A percentile compares a stretch with the other conserved stretches of the same genome.
These are phyloP conservation scores for Pseudopediastrum boryanum DNA, from an alignment of 139 green algal genomes.

Conservation along the genomic window DNA sequence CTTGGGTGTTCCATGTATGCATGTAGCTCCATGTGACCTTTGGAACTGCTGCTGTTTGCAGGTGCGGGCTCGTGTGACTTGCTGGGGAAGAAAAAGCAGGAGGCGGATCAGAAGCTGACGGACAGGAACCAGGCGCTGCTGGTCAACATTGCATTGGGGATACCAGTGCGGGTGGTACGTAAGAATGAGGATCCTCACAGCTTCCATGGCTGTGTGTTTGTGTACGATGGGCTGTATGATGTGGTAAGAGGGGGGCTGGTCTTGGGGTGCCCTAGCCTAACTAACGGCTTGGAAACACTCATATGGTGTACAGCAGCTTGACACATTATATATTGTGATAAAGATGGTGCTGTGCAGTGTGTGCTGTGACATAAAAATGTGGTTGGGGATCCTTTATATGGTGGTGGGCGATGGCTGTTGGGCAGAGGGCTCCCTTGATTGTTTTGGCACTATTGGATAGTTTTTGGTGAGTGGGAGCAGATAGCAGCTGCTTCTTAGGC, in stretches of 20 bases:
- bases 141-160: constrained; percentile 62
- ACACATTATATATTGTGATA: no score
- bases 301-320: no score
- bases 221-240: constrained; percentile 63
- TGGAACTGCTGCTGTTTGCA: constrained; percentile 6
- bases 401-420: no score
- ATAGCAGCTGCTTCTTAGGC: no score
- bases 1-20: background rate
- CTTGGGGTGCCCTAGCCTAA: no score
- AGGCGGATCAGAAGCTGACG: constrained; percentile 50
- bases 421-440: no score
- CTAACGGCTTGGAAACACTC: no score
- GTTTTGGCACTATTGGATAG: no score
- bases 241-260: constrained; percentile 38
- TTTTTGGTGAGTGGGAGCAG: no score
- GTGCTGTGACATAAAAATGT: no score
- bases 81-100: constrained; percentile 55
- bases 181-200: constrained; percentile 45
- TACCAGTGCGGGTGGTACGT: constrained; percentile 63
- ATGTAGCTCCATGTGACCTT: background rate
- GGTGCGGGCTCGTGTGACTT: constrained; percentile 64
- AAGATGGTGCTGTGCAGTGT: no score
- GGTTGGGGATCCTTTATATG: no score
- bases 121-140: constrained; percentile 57
- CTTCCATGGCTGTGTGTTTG: constrained; percentile 34